Base-by-base conservation (phyloP, 2,329 filamentous ascomycete genomes). In the Rhinocladiella similis region DNA sequence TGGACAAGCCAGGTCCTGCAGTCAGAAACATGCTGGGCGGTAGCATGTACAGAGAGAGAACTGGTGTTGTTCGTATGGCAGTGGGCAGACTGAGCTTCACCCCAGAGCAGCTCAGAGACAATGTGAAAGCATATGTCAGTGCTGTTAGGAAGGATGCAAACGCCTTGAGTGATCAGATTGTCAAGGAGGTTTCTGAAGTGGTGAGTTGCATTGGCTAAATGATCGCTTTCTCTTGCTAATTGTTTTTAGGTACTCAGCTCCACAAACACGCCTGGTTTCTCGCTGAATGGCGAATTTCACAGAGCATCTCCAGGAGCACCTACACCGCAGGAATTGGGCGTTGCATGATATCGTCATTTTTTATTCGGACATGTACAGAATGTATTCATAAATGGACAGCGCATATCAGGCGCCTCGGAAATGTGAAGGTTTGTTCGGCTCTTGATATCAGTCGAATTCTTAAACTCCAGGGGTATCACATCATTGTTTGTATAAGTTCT, bases 1-100 rank as follows among this genome's bases (percentile, higher is more conserved):
- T 96, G 20, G 87, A 83, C 68, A 88, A 96, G 70, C 83, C 96
- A 14, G 82, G 82, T 52, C 73, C 79, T n/a, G 82, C 86, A 33
- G 89, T 99, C 67, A 84, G 83, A 67, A 90, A 93, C 64, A 85
- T 96, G 74, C 85, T 91, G 13, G 91, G 93, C 60, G 90, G 87
- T 52, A 89, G 87, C 51, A 86, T 92, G 65, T 99, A 96, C 76
- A 85, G 91, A 69, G 94, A 99, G 77, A 83, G 88, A 64, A 74
- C 86, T 63, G 94, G 91, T 14, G 90, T 94, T 27, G 84, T 99
- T 53, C 82, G 92, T 57, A 83, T 97, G 80, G 87, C 91, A n/a
- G 83, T 99, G 60, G 94, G 93, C 4, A 91, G 97, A 75, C 75
- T 99, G 69, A 88, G 84, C 1, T 96, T 96, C 75, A 90, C 90